Percentiles rank a stretch among this genome's conserved stretches.
Evolutionary conservation across 768 basidiomycete species (phyloP).

Genomic region (Podaxis sp.): DNA sequence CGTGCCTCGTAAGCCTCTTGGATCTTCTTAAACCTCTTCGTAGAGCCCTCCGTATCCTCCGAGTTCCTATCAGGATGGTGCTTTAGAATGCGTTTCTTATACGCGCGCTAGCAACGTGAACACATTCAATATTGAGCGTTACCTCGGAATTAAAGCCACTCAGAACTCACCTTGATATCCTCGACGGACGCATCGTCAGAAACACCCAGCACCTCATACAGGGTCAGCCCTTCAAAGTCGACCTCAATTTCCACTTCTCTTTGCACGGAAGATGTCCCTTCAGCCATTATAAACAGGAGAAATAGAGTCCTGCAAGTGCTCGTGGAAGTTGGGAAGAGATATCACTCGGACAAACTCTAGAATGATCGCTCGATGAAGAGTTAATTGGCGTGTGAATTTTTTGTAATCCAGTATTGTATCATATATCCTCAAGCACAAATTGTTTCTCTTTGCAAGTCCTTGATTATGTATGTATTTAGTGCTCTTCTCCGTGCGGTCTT

Average conservation of each 20-base stretch:
- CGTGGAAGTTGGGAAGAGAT: not conserved
- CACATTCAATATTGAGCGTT: not conserved
- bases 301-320: not conserved
- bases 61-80: conserved; percentile 75
- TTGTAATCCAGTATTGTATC: too few relatives aligned
- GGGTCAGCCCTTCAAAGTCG: conserved; percentile 21
- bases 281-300: not conserved
- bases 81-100: conserved; percentile 61
- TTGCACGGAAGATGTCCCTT: not conserved
- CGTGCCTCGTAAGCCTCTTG: conserved; percentile 78
- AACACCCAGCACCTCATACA: conserved; percentile 22
- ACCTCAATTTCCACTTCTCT: not conserved
- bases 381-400: not conserved
- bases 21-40: conserved; percentile 63
- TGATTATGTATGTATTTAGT: too few relatives aligned
- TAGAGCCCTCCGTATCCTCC: conserved; percentile 64
- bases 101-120: conserved; percentile 46
- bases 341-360: not conserved
- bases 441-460: too few relatives aligned
- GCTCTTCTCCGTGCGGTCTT: too few relatives aligned
- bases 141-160: not conserved
- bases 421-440: too few relatives aligned
- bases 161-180: conserved; percentile 21
- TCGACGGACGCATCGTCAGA: conserved; percentile 19
- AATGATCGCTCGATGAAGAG: not conserved